These are phyloP conservation scores for Melaleuca quinquenervia DNA, from an alignment of 345 rosid genomes.

Conservation along the genomic window DNA sequence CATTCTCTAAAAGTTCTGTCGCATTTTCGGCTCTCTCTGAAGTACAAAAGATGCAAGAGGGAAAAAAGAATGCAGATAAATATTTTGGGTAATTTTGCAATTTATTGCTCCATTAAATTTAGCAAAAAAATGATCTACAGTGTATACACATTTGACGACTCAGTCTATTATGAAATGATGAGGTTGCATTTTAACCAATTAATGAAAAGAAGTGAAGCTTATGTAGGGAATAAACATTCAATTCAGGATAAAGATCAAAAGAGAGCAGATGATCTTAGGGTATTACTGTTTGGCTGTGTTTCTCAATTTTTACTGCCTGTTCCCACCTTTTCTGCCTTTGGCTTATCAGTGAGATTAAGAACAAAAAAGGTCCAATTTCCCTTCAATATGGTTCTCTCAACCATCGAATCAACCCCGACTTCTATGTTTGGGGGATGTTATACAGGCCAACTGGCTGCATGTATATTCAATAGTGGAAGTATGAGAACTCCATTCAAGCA, in stretches of 20 bases:
- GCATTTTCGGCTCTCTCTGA: not conserved
- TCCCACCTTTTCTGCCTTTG: not conserved
- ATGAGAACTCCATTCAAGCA: not conserved
- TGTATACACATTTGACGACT: not conserved
- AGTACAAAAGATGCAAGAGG: not conserved
- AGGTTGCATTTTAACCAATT: not conserved
- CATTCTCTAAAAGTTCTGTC: not conserved
- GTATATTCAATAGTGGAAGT: not conserved
- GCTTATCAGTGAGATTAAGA: not conserved
- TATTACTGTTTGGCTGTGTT: not conserved
- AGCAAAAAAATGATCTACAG: not conserved
- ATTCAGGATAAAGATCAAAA: not conserved
- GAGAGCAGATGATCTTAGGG: not conserved
- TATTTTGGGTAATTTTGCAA: not conserved
- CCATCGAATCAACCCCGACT: not conserved
- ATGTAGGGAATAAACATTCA: not conserved
- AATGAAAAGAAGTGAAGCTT: not conserved
- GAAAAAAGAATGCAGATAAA: not conserved
- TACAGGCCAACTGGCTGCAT: not conserved
- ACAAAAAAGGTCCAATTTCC: not conserved
- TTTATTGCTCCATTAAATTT: not conserved
- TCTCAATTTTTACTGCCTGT: not conserved
- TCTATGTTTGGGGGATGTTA: not conserved
- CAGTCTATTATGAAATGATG: not conserved
- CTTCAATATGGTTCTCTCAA: not conserved